Base-by-base conservation (phyloP, 2,329 filamentous ascomycete species). In the Epichloe coenophiala region DNA sequence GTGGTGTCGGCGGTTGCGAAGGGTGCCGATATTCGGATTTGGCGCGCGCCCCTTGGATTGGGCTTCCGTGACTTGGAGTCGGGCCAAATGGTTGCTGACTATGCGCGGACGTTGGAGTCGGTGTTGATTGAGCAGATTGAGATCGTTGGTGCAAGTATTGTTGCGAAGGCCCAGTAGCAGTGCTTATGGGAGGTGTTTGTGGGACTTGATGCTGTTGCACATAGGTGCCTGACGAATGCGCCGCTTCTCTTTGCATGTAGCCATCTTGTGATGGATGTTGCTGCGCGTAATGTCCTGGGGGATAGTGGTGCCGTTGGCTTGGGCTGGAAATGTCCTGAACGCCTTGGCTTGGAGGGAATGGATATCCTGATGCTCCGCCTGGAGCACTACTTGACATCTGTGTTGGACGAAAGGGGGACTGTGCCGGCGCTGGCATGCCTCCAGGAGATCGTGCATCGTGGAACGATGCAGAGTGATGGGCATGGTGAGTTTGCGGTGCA, bases 21-120 rank as follows among this genome's bases (percentile, higher is more conserved):
- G 67, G 67, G 52, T 74, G 74, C 45, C 74, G 72, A 55, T 62
- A 68, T 37, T 66, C 61, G 39, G 68, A 66, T 41, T 65, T 69
- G 48, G 67, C 68, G 52, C 72, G 74, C 36, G 71, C 62, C 36
- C 70, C 62, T 41, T 68, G 63, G 42, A 74, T 63, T 45, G 79
- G 79, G 57, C 78, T 82, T 39, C 71, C 72, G 54, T 78, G 76
- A 23, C 61, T 63, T 55, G 74, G 77, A 31, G 74, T 69, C 50
- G 67, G 63, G 12, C 72, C 73, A 57, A 74, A 78, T 8, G 72
- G 71, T 44, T 74, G 74, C 62, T 81, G 78, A 59, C 74, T 76
- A 45, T 81, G 78, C 15, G 78, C 74, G 39, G 78, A 81, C 6
- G 77, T 80, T n/a, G 78, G 78, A 37, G 80, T 83, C 11, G 77